Evolutionary conservation across 306 rosid genomes (phyloP).

Genomic region (Quercus variabilis): DNA sequence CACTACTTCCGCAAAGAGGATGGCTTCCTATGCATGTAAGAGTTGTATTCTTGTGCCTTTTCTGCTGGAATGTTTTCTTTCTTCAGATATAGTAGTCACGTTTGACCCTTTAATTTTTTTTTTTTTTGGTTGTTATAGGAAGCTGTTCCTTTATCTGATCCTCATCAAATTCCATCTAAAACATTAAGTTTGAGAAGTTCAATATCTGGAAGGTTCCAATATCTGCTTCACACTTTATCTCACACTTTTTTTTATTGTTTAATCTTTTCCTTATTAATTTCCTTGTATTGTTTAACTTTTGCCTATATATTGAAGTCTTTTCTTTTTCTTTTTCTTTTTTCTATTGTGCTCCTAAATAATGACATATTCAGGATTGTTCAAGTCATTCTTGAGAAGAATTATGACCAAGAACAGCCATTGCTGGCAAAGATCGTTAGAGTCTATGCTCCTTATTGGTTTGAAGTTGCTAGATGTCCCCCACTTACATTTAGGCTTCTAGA

Average conservation of each 20-base stretch:
- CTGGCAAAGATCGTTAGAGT: conserved; percentile 70
- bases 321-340: conserved; percentile 3
- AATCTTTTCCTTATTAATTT: conserved; percentile 11
- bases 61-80: not conserved
- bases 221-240: conserved; percentile 11
- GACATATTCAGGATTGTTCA: conserved; percentile 78
- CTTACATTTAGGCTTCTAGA: conserved; percentile 71
- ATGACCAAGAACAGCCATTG: conserved; percentile 47
- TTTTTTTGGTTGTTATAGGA: conserved; percentile 47
- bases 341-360: conserved; percentile 23
- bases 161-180: conserved; percentile 64
- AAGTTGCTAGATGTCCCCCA: conserved; percentile 80
- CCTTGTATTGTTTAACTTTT: conserved; percentile 5
- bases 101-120: conserved; percentile 11
- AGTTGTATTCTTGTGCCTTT: conserved; percentile 1
- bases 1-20: conserved; percentile 90
- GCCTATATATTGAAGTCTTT: not conserved
- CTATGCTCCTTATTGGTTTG: conserved; percentile 91
- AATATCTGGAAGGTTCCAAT: conserved; percentile 82
- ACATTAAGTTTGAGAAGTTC: conserved; percentile 88
- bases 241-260: not conserved
- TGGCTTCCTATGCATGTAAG: conserved; percentile 89
- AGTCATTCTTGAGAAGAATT: conserved; percentile 81
- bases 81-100: not conserved
- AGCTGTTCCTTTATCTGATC: conserved; percentile 86